phyloP scores from a whole-genome alignment of 192 early-diverging fungal genomes.

The Podila clonocystis region DNA sequence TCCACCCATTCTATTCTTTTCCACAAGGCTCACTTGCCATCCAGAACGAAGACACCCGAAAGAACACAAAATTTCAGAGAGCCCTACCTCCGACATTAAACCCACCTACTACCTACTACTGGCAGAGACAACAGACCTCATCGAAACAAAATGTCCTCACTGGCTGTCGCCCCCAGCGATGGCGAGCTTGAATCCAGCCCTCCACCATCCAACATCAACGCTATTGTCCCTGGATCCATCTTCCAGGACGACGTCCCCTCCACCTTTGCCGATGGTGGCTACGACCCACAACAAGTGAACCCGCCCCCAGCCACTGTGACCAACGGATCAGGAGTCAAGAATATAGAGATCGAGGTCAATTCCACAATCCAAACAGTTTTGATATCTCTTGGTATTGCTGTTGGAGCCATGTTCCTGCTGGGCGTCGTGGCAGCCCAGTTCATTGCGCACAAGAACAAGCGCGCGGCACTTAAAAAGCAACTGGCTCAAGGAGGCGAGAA shows the following conservation, averaged over 20 bases:
- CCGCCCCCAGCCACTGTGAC: constrained; percentile 1
- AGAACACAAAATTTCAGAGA: no score
- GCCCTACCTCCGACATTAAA: background rate
- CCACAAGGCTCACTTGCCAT: no score
- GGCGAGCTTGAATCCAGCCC: background rate
- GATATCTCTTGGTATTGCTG: constrained; percentile 22
- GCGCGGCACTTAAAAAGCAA: constrained; percentile 25
- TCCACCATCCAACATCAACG: background rate
- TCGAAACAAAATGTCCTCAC: background rate
- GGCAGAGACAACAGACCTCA: background rate
- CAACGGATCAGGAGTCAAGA: background rate
- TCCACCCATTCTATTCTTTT: no score
- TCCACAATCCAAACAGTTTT: constrained; percentile 23
- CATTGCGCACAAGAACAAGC: constrained; percentile 32
- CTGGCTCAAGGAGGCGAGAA: background rate
- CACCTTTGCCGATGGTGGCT: background rate
- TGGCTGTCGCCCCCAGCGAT: background rate
- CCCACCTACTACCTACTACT: background rate
- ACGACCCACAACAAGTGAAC: background rate
- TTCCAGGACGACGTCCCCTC: constrained; percentile 22
- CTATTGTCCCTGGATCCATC: constrained; percentile 19
- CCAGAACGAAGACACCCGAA: no score
- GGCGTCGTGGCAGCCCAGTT: constrained; percentile 21
- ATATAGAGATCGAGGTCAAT: background rate
- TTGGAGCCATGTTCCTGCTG: constrained; percentile 28